Evolutionary conservation across 495 filamentous ascomycete genomes (phyloP).

Genomic region (Daldinia childiae): DNA sequence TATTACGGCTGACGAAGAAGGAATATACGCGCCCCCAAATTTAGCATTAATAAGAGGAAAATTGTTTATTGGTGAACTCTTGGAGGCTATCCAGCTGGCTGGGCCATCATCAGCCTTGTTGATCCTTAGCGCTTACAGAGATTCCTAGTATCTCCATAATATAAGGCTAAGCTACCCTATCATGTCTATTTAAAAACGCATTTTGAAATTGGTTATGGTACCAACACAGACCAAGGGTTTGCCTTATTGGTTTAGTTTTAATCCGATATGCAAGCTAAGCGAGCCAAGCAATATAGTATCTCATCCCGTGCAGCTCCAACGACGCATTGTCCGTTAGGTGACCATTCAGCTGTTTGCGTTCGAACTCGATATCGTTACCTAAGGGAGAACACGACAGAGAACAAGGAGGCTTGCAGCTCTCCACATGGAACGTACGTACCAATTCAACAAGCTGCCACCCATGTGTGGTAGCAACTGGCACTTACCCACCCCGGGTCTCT

Average conservation of each 20-base stretch:
- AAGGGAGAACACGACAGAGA: not conserved
- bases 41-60: not conserved
- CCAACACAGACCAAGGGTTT: constrained; percentile 1
- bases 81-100: not conserved
- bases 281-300: not conserved
- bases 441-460: constrained; percentile 1
- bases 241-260: not conserved
- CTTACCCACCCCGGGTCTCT: not conserved
- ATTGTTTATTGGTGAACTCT: not conserved
- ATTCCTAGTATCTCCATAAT: constrained; percentile 8
- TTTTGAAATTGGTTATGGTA: not conserved
- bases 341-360: constrained; percentile 3
- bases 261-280: not conserved
- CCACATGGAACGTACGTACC: constrained; percentile 10
- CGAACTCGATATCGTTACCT: not conserved
- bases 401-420: not conserved
- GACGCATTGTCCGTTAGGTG: not conserved
- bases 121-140: constrained; percentile 1
- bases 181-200: not conserved
- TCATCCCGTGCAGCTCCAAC: constrained; percentile 1
- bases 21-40: not conserved
- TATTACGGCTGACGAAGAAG: not conserved
- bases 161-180: constrained; percentile 8
- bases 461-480: constrained; percentile 5
- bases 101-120: constrained; percentile 7